phyloP scores from a whole-genome alignment of 768 basidiomycete species.

The Xanthoconium stramineum region DNA sequence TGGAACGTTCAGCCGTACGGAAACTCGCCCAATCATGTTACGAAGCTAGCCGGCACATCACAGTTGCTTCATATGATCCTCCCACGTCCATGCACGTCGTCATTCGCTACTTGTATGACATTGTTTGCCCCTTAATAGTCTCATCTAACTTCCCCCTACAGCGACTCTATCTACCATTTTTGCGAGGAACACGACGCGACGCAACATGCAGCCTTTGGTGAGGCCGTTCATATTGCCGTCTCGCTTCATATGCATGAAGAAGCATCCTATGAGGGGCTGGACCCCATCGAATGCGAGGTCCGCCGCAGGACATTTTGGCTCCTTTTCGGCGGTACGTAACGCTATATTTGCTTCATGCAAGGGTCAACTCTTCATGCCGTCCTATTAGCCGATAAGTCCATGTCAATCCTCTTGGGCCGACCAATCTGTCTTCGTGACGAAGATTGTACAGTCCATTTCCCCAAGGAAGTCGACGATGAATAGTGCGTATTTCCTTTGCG shows the following conservation, averaged over 20 bases:
- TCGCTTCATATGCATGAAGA: slow-evolving; percentile 86
- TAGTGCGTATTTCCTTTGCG: slow-evolving; percentile 54
- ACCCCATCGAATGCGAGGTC: slow-evolving; percentile 86
- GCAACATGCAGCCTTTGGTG: slow-evolving; percentile 83
- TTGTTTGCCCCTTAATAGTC: neutral
- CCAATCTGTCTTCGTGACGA: slow-evolving; percentile 87
- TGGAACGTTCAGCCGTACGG: slow-evolving; percentile 81
- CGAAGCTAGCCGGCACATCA: slow-evolving; percentile 78
- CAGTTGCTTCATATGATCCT: slow-evolving; percentile 78
- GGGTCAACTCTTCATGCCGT: neutral
- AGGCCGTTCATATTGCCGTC: slow-evolving; percentile 80
- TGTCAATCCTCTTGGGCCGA: slow-evolving; percentile 79
- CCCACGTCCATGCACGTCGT: slow-evolving; percentile 83
- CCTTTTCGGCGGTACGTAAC: slow-evolving; percentile 72
- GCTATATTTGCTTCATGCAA: neutral
- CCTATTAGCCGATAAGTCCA: slow-evolving; percentile 77
- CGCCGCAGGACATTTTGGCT: slow-evolving; percentile 88
- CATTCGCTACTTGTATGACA: slow-evolving; percentile 81
- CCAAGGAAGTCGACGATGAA: slow-evolving; percentile 85
- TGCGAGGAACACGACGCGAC: slow-evolving; percentile 87
- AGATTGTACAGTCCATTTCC: slow-evolving; percentile 87
- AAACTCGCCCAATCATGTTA: slow-evolving; percentile 79
- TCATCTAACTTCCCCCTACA: slow-evolving; percentile 28
- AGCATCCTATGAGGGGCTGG: slow-evolving; percentile 73
- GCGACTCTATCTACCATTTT: slow-evolving; percentile 84